Conservation (phyloP, 805 yeast genomes). For the Torulaspora microellipsoides region DNA sequence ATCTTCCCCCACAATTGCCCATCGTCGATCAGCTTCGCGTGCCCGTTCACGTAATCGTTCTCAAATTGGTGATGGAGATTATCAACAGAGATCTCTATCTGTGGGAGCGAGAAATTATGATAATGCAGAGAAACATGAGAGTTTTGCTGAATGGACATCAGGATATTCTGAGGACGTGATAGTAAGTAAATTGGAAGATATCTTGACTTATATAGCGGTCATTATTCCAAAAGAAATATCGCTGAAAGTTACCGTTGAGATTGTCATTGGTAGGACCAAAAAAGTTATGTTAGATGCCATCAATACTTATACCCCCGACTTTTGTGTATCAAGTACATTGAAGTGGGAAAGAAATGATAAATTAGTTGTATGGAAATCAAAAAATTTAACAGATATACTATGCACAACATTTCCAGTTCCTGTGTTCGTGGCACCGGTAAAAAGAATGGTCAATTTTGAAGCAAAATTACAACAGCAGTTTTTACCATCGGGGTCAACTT, state of each 20-base stretch:
- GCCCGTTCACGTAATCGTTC: conserved; percentile 6
- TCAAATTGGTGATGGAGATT: conserved; percentile 1
- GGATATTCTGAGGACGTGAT: conserved; percentile 29
- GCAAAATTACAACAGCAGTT: conserved; percentile 14
- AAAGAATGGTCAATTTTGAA: conserved; percentile 29
- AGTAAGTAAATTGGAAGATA: conserved; percentile 20
- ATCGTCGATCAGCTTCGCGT: neutral
- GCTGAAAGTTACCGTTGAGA: conserved; percentile 33
- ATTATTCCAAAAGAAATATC: conserved; percentile 20
- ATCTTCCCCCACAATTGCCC: conserved; percentile 13
- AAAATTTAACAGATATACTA: conserved; percentile 23
- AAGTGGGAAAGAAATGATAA: conserved; percentile 24
- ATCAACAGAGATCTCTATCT: conserved; percentile 12
- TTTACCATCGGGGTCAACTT: neutral
- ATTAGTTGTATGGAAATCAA: conserved; percentile 27
- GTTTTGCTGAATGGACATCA: conserved; percentile 27
- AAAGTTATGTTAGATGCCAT: conserved; percentile 27
- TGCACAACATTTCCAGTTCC: conserved; percentile 30
- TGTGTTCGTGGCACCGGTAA: conserved; percentile 28
- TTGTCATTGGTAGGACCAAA: conserved; percentile 28
- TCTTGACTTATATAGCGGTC: conserved; percentile 22
- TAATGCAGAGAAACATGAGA: conserved; percentile 10
- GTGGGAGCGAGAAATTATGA: conserved; percentile 7
- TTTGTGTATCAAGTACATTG: conserved; percentile 25
- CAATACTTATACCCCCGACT: conserved; percentile 33